Base-by-base conservation (phyloP, 2,329 filamentous ascomycete species). In the Dothistroma pini region DNA sequence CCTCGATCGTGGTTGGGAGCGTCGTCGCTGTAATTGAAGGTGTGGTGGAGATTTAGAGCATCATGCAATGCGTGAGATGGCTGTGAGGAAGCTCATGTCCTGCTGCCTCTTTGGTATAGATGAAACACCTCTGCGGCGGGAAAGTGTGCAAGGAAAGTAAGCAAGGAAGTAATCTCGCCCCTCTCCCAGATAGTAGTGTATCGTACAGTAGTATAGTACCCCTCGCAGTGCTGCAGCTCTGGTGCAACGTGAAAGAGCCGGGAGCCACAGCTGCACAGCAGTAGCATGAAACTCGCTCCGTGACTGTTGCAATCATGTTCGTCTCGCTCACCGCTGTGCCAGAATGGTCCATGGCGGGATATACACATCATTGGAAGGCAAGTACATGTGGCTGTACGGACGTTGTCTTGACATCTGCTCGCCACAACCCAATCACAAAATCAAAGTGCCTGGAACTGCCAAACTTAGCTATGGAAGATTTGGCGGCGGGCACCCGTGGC, bases 201-300 rank as follows among this genome's bases (percentile, higher is more conserved):
- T 25, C n/a, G 47, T 49, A 16, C 16, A 11, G 35, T 38, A 16
- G 35, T 49, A n/a, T 49, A 4, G 48, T 38, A 10, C 31, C 56
- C 56, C 56, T 58, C 56, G 49, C 56, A 22, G 16, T 49, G 50
- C 16, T 54, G 51, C 57, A 59, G 56, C 50, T 47, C 34, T 4
- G 51, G 50, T 54, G 50, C 35, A 34, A 54, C 57, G 31, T 25
- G 56, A 44, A 51, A 25, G 35, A 57, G 56, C 56, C 56, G 56
- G 48, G n/a, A 58, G 47, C 57, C 51, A 59, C 51, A 53, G 51
- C 57, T 54, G 54, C 57, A 59, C 57, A n/a, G 21, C 57, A 59
- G 50, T 25, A 47, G 21, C 25, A n/a, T 54, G 57, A 54, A 59
- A 54, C 53, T 44, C 32, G 32, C 6, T n/a, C 5, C 47, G 47